Percentiles rank a stretch among this genome's conserved stretches.
phyloP scores from a whole-genome alignment of 140 eudicot genomes.

The Bidens hawaiensis region DNA sequence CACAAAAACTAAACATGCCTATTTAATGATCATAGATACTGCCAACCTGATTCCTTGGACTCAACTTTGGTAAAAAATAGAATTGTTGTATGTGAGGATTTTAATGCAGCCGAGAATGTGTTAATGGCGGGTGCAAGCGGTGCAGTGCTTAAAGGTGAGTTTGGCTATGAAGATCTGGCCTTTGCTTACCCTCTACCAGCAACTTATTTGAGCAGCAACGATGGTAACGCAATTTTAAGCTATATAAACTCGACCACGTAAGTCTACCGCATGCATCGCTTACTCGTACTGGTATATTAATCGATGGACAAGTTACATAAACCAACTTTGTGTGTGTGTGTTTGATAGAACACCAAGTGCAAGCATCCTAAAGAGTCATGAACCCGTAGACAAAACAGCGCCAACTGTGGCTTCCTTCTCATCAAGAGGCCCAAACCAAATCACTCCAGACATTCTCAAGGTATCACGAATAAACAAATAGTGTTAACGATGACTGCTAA shows the following conservation, averaged over 20 bases:
- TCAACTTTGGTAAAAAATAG: slow-evolving; percentile 39
- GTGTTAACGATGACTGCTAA: too few relatives aligned
- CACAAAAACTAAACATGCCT: background rate
- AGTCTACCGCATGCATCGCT: background rate
- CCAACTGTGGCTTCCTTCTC: slow-evolving; percentile 68
- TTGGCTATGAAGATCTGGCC: slow-evolving; percentile 37
- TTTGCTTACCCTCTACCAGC: slow-evolving; percentile 40
- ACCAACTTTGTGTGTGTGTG: background rate
- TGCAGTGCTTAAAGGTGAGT: slow-evolving; percentile 35
- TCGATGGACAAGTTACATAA: background rate
- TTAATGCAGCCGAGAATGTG: slow-evolving; percentile 20
- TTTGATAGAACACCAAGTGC: slow-evolving; percentile 48
- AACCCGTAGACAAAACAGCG: slow-evolving; percentile 34
- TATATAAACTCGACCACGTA: slow-evolving; percentile 49
- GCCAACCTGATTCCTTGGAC: slow-evolving; percentile 44
- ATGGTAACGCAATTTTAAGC: slow-evolving; percentile 31
- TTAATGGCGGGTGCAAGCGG: slow-evolving; percentile 53
- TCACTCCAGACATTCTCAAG: slow-evolving; percentile 59
- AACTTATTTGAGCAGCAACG: slow-evolving; percentile 37
- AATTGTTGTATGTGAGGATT: slow-evolving; percentile 55
- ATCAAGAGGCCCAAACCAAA: slow-evolving; percentile 66
- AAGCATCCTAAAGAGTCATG: slow-evolving; percentile 42
- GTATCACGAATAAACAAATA: slow-evolving; percentile 28
- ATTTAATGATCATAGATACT: slow-evolving; percentile 42
- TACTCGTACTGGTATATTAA: background rate